Base-by-base conservation (phyloP, 106 monocot genomes). In the Phalaenopsis equestris region DNA sequence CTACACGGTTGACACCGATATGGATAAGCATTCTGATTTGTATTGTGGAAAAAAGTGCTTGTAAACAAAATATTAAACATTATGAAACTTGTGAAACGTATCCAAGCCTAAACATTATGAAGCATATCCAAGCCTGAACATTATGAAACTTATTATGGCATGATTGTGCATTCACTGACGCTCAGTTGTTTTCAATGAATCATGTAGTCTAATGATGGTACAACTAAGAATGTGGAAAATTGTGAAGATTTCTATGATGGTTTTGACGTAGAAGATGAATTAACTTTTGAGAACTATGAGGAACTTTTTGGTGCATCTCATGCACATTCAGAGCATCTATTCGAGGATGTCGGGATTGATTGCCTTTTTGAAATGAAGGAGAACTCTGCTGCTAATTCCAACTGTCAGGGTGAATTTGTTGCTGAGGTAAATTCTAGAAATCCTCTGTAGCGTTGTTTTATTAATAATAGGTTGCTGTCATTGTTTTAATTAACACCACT, bases 231-330 rank as follows among this genome's bases (percentile, higher is more conserved):
- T 23, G 64, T 24, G 64, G 24, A 70, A 67, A 84, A 86, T 18
- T 24, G 78, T 77, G 79, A 88, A 77, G 89, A 76, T 49, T 46
- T 85, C 57, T 89, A 65, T 83, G 83, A 85, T 55, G 85, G 84
- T 67, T 85, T 93, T 56, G 81, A 30, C n/a, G 79, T 87, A 75
- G 96, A 94, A 78, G 90, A 82, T 56, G 89, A 90, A 73, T 42
- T 94, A 70, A 84, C 84, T 21, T 89, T 97, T 79, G 93, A 90
- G 77, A 88, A 97, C 76, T 97, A 90, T 78, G 89, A 94, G 84
- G 92, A 90, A 57, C 78, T 89, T 45, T 90, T 97, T 84, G 87
- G 90, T 75, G 80, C 38, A 56, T 84, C 94, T 64, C 74, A 82
- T 56, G 80, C 81, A 70, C 80, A 88, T 47, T 67, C 85, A 55